A percentile compares a stretch with the other conserved stretches of the same genome.
Evolutionary conservation across 192 early-diverging fungal species (phyloP).

Genomic region (Podila horticola): DNA sequence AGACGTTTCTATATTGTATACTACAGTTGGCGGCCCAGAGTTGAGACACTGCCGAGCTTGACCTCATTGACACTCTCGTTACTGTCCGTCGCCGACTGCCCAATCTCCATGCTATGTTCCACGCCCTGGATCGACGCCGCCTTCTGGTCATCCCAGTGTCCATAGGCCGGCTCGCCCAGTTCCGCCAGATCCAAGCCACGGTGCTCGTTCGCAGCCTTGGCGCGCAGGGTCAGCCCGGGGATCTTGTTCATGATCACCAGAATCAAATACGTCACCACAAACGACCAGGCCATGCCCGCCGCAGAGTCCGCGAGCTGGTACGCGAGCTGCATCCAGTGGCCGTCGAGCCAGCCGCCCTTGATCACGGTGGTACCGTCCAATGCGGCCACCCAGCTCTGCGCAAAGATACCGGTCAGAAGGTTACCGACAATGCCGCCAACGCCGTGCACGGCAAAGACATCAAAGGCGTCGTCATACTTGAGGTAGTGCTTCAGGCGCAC

Average conservation of each 20-base stretch:
- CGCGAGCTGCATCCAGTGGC: constrained; percentile 79
- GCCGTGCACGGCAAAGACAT: constrained; percentile 92
- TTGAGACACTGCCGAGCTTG: no score
- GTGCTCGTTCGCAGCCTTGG: constrained; percentile 73
- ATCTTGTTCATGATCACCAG: constrained; percentile 80
- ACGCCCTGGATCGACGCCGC: no score
- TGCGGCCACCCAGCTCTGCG: constrained; percentile 75
- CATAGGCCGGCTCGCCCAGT: constrained; percentile 78
- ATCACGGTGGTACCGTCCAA: constrained; percentile 75
- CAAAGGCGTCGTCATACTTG: constrained; percentile 92
- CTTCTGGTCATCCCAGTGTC: constrained; percentile 43
- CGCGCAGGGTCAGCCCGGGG: constrained; percentile 81
- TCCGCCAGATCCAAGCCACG: constrained; percentile 83
- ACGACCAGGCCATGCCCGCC: constrained; percentile 79
- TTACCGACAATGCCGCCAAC: constrained; percentile 86
- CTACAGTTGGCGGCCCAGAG: no score
- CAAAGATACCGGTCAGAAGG: constrained; percentile 93
- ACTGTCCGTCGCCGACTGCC: no score
- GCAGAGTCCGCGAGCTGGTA: constrained; percentile 85
- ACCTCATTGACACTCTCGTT: no score
- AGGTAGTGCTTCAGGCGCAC: constrained; percentile 85
- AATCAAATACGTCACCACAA: constrained; percentile 78
- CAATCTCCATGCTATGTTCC: no score
- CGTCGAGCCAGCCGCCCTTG: constrained; percentile 69
- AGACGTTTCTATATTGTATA: no score